Percentiles rank a stretch among this genome's conserved stretches.
These are phyloP conservation scores for Pachyrhizus erosus DNA, from an alignment of 306 rosid genomes.

Conservation along the genomic window DNA sequence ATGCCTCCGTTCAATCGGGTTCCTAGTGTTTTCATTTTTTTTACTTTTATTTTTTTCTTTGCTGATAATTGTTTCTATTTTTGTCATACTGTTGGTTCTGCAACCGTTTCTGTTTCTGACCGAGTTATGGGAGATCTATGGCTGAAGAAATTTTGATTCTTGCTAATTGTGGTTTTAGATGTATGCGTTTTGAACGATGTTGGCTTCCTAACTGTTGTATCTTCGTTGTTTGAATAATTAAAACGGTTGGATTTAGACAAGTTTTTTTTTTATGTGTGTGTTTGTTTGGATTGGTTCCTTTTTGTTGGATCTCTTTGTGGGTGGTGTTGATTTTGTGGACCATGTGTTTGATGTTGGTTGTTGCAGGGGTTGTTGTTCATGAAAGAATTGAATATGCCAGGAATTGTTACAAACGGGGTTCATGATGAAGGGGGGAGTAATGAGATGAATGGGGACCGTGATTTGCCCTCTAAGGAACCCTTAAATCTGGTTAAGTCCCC, in stretches of 20 bases:
- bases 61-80: not conserved
- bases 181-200: slow-evolving; percentile 10
- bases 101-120: not conserved
- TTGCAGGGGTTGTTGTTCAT: slow-evolving; percentile 40
- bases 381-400: slow-evolving; percentile 70
- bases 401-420: slow-evolving; percentile 60
- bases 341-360: slow-evolving; percentile 52
- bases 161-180: slow-evolving; percentile 25
- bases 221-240: not conserved
- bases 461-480: slow-evolving; percentile 59
- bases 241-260: not conserved
- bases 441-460: slow-evolving; percentile 49
- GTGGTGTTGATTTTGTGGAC: slow-evolving; percentile 52
- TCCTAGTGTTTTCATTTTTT: not conserved
- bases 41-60: not conserved
- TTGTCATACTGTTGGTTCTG: slow-evolving; percentile 24
- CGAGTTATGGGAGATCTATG: slow-evolving; percentile 47
- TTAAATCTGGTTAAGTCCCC: slow-evolving; percentile 49
- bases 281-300: slow-evolving; percentile 8
- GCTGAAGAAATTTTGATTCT: slow-evolving; percentile 24
- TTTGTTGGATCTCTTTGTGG: slow-evolving; percentile 47
- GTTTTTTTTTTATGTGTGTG: not conserved
- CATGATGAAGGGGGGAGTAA: slow-evolving; percentile 55
- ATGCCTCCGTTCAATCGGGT: slow-evolving; percentile 33
- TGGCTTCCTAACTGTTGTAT: not conserved